These are phyloP conservation scores for Zopfia rhizophila DNA, from an alignment of 2,329 filamentous ascomycete species.

Conservation along the genomic window DNA sequence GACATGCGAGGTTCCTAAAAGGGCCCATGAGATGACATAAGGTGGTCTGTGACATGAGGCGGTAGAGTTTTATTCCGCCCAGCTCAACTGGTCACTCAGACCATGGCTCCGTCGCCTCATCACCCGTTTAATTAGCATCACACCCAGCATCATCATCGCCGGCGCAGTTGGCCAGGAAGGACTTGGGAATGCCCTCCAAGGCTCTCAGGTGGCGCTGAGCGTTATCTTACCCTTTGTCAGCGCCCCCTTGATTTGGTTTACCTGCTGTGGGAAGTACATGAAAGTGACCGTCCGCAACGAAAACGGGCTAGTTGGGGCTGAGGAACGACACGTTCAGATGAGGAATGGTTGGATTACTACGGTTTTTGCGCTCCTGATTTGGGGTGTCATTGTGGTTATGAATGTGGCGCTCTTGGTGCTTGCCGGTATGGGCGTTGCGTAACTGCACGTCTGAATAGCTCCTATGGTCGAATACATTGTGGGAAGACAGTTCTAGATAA, in stretches of 20 bases:
- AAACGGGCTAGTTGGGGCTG: constrained; percentile 15
- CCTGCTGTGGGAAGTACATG: constrained; percentile 80
- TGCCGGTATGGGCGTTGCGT: constrained; percentile 66
- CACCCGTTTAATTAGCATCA: constrained; percentile 80
- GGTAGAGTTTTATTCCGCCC: too few relatives aligned
- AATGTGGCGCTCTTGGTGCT: constrained; percentile 78
- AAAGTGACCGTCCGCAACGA: constrained; percentile 62
- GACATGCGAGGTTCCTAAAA: too few relatives aligned
- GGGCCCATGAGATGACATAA: too few relatives aligned
- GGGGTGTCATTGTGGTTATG: constrained; percentile 77
- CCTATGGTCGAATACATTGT: too few relatives aligned
- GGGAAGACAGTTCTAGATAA: too few relatives aligned
- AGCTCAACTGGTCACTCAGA: constrained; percentile 74
- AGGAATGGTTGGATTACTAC: constrained; percentile 73
- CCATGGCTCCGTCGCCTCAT: constrained; percentile 81
- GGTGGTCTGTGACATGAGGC: too few relatives aligned
- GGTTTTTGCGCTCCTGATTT: constrained; percentile 67
- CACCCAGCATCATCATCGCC: constrained; percentile 81
- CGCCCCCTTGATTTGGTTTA: constrained; percentile 84
- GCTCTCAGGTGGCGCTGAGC: constrained; percentile 78
- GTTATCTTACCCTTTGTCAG: constrained; percentile 80
- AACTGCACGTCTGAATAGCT: too few relatives aligned
- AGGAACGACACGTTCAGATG: constrained; percentile 62
- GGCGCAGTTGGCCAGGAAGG: constrained; percentile 76
- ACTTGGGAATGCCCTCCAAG: constrained; percentile 75